phyloP scores from a whole-genome alignment of 768 basidiomycete species.

The Mycena venus region DNA sequence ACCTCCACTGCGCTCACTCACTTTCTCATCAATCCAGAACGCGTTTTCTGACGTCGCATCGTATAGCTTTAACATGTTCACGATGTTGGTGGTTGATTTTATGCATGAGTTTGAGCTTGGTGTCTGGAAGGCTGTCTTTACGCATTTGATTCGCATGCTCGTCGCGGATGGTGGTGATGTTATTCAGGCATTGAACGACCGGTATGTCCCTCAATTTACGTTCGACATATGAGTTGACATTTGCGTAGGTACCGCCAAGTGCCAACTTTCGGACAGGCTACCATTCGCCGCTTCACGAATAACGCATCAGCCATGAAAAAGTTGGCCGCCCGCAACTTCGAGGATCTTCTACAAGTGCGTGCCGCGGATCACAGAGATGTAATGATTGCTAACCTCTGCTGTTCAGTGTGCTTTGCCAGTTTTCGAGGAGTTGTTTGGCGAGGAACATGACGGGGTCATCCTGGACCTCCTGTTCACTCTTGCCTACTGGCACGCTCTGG shows the following conservation, averaged over 20 bases:
- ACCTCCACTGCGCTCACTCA: no score
- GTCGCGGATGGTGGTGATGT: not conserved
- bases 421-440: slow-evolving; percentile 25
- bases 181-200: not conserved
- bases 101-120: not conserved
- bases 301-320: slow-evolving; percentile 47
- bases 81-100: not conserved
- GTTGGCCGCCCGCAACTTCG: slow-evolving; percentile 48
- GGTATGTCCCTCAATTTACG: no score
- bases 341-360: slow-evolving; percentile 45
- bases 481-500: slow-evolving; percentile 5
- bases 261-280: slow-evolving; percentile 35
- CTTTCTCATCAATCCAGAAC: no score
- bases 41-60: not conserved
- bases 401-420: slow-evolving; percentile 53
- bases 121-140: not conserved
- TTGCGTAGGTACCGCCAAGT: slow-evolving; percentile 32
- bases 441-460: not conserved
- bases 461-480: not conserved
- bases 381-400: no score
- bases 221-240: not conserved
- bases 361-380: no score
- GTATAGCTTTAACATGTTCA: not conserved
- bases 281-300: slow-evolving; percentile 44
- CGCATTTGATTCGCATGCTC: not conserved